A percentile compares a stretch with the other conserved stretches of the same genome.
These are phyloP conservation scores for Penicillium cosmopolitanum DNA, from an alignment of 495 filamentous ascomycete genomes.

Conservation along the genomic window DNA sequence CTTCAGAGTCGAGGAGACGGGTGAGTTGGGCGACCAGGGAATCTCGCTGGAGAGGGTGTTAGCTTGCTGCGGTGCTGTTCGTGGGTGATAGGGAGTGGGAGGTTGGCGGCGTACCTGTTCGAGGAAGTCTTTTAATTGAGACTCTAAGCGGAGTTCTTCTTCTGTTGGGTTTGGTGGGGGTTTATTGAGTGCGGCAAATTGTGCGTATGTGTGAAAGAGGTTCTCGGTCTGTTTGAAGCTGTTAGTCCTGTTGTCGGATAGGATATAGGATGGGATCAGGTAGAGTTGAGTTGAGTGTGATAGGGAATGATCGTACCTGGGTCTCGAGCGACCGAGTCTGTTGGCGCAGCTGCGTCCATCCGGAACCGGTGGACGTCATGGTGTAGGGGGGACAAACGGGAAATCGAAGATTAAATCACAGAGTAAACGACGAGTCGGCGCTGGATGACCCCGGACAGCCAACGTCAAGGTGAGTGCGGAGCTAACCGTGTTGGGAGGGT, in stretches of 20 bases:
- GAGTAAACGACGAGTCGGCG: conserved; percentile 5
- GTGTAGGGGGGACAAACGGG: conserved; percentile 2
- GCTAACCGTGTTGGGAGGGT: conserved; percentile 19
- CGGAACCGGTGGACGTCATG: conserved; percentile 79
- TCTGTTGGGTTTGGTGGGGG: conserved; percentile 82
- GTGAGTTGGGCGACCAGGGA: conserved; percentile 77
- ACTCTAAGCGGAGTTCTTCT: conserved; percentile 79
- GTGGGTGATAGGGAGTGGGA: conserved; percentile 12
- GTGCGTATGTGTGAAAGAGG: conserved; percentile 93
- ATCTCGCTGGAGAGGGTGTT: conserved; percentile 65
- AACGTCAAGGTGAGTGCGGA: conserved; percentile 23
- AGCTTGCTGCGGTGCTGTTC: neutral
- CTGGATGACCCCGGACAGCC: conserved; percentile 17
- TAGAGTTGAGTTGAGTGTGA: neutral
- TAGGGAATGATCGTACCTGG: conserved; percentile 62
- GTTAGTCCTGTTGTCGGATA: conserved; percentile 7
- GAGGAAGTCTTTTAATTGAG: conserved; percentile 82
- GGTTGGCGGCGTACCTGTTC: conserved; percentile 42
- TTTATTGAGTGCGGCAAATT: conserved; percentile 82
- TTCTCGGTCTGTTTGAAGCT: conserved; percentile 71
- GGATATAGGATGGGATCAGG: neutral
- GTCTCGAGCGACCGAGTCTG: conserved; percentile 89
- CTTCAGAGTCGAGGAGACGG: conserved; percentile 92
- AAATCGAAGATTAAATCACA: neutral
- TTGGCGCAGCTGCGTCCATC: conserved; percentile 95